These are phyloP conservation scores for Lentinula sp. DNA, from an alignment of 768 basidiomycete genomes.

Conservation along the genomic window DNA sequence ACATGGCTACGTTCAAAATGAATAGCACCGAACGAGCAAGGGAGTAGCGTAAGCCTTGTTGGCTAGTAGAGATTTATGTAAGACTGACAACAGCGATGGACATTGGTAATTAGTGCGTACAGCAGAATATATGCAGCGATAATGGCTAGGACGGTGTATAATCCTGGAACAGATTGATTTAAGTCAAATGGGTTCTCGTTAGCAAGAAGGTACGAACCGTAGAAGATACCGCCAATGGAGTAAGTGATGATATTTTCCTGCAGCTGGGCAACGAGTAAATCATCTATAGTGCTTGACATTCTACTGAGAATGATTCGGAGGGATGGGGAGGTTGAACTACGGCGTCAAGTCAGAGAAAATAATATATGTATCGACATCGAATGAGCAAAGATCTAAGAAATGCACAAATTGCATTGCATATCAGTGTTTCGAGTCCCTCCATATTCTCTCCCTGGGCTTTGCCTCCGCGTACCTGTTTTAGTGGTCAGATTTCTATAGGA, in stretches of 20 bases:
- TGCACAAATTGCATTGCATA: too few species aligned
- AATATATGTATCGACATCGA: too few species aligned
- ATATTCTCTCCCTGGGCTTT: too few species aligned
- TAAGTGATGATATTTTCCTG: neutral
- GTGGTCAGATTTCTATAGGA: neutral
- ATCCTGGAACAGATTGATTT: neutral
- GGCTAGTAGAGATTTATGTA: neutral
- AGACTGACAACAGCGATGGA: neutral
- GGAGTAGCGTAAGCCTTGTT: neutral
- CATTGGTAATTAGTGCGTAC: neutral
- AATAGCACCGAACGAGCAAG: neutral
- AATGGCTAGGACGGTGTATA: neutral
- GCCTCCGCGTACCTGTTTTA: neutral
- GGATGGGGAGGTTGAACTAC: too few species aligned
- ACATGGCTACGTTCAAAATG: neutral
- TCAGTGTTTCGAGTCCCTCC: too few species aligned
- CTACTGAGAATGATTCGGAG: neutral
- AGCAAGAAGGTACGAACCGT: neutral
- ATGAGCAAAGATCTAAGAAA: too few species aligned
- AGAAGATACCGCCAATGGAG: neutral
- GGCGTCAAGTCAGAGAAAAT: too few species aligned
- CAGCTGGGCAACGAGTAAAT: neutral
- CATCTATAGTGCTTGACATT: neutral
- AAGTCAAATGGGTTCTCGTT: neutral
- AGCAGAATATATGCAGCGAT: neutral